Evolutionary conservation across 352 stramenopile species (phyloP).

Genomic region (Globisporangium lucens): DNA sequence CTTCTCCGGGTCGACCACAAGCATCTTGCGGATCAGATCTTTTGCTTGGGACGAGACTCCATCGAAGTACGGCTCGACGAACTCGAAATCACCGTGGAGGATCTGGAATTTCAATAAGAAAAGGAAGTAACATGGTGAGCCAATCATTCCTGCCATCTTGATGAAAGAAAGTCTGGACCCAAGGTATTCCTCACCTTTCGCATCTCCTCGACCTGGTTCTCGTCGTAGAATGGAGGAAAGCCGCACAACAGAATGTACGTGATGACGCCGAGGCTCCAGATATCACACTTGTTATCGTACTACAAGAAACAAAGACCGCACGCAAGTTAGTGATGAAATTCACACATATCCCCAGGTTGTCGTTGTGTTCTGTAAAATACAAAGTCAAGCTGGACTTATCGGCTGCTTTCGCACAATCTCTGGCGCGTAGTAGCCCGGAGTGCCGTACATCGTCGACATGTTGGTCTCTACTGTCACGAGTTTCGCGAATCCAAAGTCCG

Average conservation of each 20-base stretch:
- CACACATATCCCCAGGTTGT: background rate
- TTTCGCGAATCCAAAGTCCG: slow-evolving; percentile 90
- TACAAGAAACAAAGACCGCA: slow-evolving; percentile 13
- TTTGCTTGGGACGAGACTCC: slow-evolving; percentile 89
- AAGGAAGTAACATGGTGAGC: background rate
- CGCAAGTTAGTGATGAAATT: background rate
- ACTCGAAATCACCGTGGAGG: slow-evolving; percentile 83
- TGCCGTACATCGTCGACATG: slow-evolving; percentile 90
- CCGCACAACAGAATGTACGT: slow-evolving; percentile 95
- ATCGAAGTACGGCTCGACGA: slow-evolving; percentile 92
- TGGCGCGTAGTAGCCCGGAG: slow-evolving; percentile 95
- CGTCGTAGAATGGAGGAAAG: slow-evolving; percentile 96
- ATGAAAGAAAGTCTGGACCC: background rate
- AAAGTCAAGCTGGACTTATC: slow-evolving; percentile 17
- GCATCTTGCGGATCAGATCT: slow-evolving; percentile 91
- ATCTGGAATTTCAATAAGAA: slow-evolving; percentile 31
- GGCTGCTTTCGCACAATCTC: slow-evolving; percentile 93
- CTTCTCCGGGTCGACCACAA: slow-evolving; percentile 87
- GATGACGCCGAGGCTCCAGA: slow-evolving; percentile 93
- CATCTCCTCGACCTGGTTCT: slow-evolving; percentile 86
- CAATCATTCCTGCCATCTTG: background rate
- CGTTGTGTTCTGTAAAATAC: background rate
- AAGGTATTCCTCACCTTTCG: slow-evolving; percentile 39
- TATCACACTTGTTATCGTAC: slow-evolving; percentile 96
- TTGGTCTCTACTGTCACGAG: slow-evolving; percentile 74